Conservation (phyloP, 805 yeast species). For the Candida chilensis region DNA sequence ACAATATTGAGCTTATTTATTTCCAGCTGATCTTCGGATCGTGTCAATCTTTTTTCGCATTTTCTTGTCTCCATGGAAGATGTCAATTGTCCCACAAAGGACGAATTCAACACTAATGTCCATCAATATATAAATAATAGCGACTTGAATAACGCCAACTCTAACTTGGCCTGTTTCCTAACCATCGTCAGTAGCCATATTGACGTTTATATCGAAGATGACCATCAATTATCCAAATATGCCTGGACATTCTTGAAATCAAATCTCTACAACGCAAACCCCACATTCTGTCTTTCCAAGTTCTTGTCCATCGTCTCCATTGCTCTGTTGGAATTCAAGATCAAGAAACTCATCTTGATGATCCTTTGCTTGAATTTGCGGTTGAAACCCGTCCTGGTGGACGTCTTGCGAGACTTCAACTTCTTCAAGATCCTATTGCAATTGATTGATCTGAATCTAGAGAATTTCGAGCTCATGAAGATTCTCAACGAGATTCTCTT, state of each 20-base stretch:
- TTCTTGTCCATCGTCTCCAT: constrained; percentile 3
- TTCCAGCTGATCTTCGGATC: no score
- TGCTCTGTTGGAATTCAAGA: neutral
- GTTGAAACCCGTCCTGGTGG: neutral
- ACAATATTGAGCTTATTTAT: no score
- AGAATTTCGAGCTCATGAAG: neutral
- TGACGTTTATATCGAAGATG: constrained; percentile 2
- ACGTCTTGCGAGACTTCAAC: neutral
- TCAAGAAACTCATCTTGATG: neutral
- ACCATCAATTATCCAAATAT: constrained; percentile 7
- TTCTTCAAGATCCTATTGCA: neutral
- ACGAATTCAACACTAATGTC: neutral
- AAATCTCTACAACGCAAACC: constrained; percentile 10
- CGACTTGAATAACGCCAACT: neutral
- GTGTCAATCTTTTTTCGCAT: no score
- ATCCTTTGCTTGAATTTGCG: neutral
- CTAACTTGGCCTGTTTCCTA: neutral
- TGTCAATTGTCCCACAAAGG: neutral
- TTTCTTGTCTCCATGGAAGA: no score
- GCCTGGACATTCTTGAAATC: constrained; percentile 8
- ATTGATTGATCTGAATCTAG: neutral
- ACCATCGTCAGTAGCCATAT: neutral
- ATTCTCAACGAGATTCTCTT: neutral
- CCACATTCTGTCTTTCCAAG: constrained; percentile 9
- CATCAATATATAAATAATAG: neutral